Evolutionary conservation across 176 grass and related monocot species (phyloP).

Genomic region (Paspalum notatum): DNA sequence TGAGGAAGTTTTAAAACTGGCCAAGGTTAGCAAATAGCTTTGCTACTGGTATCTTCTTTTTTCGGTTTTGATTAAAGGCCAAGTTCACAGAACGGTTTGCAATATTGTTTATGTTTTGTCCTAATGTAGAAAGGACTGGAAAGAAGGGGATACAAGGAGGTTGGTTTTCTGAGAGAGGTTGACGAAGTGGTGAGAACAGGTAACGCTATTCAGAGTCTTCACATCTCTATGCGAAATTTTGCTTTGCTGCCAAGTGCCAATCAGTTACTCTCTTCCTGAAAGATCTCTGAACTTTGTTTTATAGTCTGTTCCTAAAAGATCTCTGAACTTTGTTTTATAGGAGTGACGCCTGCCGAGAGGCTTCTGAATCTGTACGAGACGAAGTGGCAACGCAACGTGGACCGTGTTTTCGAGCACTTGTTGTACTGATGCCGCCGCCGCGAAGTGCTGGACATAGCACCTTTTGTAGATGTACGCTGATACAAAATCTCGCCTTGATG

Average conservation of each 20-base stretch:
- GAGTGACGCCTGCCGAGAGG: conserved; percentile 87
- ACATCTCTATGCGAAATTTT: background rate
- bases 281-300: background rate
- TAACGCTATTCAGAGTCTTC: conserved; percentile 2
- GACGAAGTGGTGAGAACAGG: conserved; percentile 75
- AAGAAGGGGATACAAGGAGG: conserved; percentile 99
- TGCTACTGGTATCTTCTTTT: background rate
- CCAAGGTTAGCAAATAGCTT: conserved; percentile 61
- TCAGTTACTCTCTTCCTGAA: background rate
- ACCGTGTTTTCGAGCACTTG: conserved; percentile 76
- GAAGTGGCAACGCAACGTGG: conserved; percentile 79
- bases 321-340: conserved; percentile 41
- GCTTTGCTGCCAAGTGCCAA: background rate
- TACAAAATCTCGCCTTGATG: background rate
- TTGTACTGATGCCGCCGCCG: conserved; percentile 58
- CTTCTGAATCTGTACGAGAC: conserved; percentile 84
- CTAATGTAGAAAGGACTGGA: conserved; percentile 83
- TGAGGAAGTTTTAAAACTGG: conserved; percentile 84
- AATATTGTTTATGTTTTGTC: conserved; percentile 29
- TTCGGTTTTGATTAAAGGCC: background rate
- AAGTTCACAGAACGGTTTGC: conserved; percentile 18
- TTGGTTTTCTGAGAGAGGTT: conserved; percentile 88
- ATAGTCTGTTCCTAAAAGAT: conserved; percentile 35
- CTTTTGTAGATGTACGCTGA: conserved; percentile 22
- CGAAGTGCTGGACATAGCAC: background rate